Conservation (phyloP, 257 asterid genomes). For the Anisodus acutangulus region DNA sequence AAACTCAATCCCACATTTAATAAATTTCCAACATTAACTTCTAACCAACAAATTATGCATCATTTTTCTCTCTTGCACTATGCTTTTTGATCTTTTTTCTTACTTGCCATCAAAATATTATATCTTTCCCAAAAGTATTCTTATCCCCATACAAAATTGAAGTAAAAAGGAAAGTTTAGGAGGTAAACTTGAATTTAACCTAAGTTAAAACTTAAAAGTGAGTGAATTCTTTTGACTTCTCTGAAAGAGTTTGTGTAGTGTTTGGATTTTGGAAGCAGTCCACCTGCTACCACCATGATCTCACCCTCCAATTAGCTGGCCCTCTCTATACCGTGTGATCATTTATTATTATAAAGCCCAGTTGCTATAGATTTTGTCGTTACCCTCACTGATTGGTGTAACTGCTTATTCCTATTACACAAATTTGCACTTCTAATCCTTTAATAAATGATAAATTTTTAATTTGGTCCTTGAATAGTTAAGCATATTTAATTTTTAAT, state of each 20-base stretch:
- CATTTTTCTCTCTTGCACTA: no score
- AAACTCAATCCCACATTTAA: no score
- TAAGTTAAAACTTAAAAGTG: neutral
- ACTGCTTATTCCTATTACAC: conserved; percentile 36
- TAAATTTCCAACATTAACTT: no score
- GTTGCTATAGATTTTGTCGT: conserved; percentile 23
- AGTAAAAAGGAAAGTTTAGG: neutral
- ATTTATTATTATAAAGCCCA: neutral
- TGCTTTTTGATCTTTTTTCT: no score
- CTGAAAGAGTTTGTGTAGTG: neutral
- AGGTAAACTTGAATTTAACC: neutral
- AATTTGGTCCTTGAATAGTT: neutral
- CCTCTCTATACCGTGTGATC: conserved; percentile 44
- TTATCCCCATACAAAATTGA: neutral
- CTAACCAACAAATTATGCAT: no score
- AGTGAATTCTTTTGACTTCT: neutral
- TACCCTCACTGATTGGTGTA: conserved; percentile 32
- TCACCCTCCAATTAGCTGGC: conserved; percentile 18
- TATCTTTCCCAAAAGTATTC: neutral
- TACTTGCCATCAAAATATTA: neutral
- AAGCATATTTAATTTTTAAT: neutral
- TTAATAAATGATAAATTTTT: neutral
- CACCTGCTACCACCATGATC: neutral
- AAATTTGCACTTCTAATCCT: neutral
- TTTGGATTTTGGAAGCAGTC: neutral